Base-by-base conservation (phyloP, 106 monocot genomes). In the Dactylorhiza incarnata region DNA sequence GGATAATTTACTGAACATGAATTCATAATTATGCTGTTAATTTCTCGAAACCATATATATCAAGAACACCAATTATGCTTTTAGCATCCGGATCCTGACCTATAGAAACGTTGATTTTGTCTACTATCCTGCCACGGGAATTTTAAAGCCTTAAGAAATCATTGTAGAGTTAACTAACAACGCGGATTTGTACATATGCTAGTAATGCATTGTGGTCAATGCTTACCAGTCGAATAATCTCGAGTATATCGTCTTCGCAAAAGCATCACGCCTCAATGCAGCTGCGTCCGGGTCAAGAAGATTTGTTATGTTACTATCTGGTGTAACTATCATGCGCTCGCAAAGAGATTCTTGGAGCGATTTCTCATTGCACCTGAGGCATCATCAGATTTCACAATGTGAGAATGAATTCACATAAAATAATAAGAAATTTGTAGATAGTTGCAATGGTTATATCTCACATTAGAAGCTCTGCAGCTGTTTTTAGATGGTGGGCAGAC, bases 41-140 rank as follows among this genome's bases (percentile, higher is more conserved):
- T 37, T 37, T 95, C 73, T 95, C 95, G 81, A 95, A 95, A 7
- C 95, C 95, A 76, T 95, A 95, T 22, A 95, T 95, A 93, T 95
- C 95, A 71, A 95, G 90, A 25, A 95, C 95, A 74, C 95, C 95
- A 78, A 95, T 95, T 82, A 95, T 80, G 70, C 87, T 80, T 43
- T 48, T 84, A 45, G 95, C 90, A 84, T 45, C 67, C 15, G 92
- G 85, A 84, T 95, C 95, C 78, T 95, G 95, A 71, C 95, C 95
- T 13, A 95, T 95, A 73, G 95, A 95, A 77, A 44, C 89, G 73
- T 95, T 95, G 76, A 95, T 95, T 75, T 90, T 95, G 78, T 95
- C 95, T 20, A 95, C 95, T 46, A 95, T 82, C 95, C 95, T 95
- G 85, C 54, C 51, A 87, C 14, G 49, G n/a, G 45, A n/a, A 16